These are phyloP conservation scores for Diutina mesorugosa DNA, from an alignment of 1,139 yeast species.

Conservation along the genomic window DNA sequence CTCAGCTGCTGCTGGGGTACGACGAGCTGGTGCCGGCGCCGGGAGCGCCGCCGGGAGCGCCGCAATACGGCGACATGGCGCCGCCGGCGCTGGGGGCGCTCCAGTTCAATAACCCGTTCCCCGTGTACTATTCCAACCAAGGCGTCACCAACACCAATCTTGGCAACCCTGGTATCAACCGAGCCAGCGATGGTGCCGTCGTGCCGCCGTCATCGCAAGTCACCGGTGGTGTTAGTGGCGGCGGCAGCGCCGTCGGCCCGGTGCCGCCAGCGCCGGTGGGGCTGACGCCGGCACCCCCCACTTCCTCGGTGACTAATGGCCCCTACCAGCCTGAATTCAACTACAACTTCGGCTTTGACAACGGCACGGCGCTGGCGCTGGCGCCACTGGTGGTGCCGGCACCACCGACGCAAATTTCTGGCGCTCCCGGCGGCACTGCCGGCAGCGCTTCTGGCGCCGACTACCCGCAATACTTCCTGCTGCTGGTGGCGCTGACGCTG, in stretches of 20 bases:
- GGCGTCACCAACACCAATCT: not conserved
- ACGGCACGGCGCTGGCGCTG: not conserved
- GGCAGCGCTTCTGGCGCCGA: not conserved
- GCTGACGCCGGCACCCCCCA: not conserved
- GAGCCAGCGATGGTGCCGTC: not conserved
- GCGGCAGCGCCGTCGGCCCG: not conserved
- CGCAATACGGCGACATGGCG: not conserved
- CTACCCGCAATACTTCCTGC: not conserved
- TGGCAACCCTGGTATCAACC: not conserved
- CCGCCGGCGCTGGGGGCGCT: not conserved
- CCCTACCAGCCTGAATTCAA: not conserved
- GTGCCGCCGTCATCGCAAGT: not conserved
- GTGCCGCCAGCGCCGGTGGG: not conserved
- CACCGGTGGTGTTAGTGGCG: not conserved
- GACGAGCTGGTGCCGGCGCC: not conserved
- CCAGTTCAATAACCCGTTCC: constrained; percentile 1
- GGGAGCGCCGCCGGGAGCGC: not conserved
- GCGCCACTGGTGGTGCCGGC: not conserved
- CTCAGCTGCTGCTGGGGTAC: not conserved
- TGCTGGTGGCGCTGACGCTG: not conserved
- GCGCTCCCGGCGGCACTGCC: not conserved
- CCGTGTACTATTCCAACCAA: not conserved
- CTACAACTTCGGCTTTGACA: not conserved
- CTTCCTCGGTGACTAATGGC: not conserved
- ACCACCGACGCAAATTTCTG: not conserved